Base-by-base conservation (phyloP, 1,284 basidiomycete species). In the Microbotryomycetes sp. region DNA sequence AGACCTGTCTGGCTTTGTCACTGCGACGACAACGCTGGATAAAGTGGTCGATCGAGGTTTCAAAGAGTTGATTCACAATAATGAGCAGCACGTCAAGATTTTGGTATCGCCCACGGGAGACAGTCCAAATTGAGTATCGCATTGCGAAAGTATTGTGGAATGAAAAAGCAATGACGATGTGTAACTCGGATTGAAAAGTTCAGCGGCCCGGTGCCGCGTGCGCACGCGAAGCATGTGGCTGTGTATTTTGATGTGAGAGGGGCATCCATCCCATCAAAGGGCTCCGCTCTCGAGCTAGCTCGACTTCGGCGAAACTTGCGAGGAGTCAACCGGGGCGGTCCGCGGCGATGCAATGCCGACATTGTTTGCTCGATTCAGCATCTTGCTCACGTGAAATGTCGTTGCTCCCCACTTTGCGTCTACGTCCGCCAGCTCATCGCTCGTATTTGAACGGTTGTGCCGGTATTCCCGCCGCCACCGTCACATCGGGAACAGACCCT, bases 31-130 rank as follows among this genome's bases (percentile, higher is more conserved):
- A 18, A 52, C 65, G 7, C 59, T 76, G 41, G 73, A 74, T 7
- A 72, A 76, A 18, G 66, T 75, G 16, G 67, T 76, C 5, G 72
- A 74, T 54, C 67, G 73, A 41, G 76, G 75, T 1, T 71, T 76
- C 54, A 60, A 72, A 45, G 70, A 71, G 18, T 67, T 76, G 31
- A 61, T 74, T 23, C 56, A 71, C 51, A 74, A 76, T 55, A 75
- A 75, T 54, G 74, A 76, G 51, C 60, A 68, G 18, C 75, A 67
- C 52, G 66, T 67, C 57, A 67, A 67, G 55, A 67, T 67, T 28
- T 49, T 67, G 16, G 66, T 67, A 7, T 57, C 60, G 26, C 59
- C 60, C 16, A 56, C 49, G 7, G 57, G 62, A 1, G 30, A 59
- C 41, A 41, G 35, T 41, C 35, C 35, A 9, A 41, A 41, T 41